Evolutionary conservation across 129 eudicot genomes (phyloP).

Genomic region (Daucus carota): DH1_v3.0 NC_030386.2:30882501-30883000

Average conservation of each 20-base stretch:
- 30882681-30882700: constrained; percentile 95
- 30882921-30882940: constrained; percentile 43
- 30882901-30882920: constrained; percentile 55
- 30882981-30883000: constrained; percentile 97
- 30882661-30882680: constrained; percentile 82
- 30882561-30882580: constrained; percentile 39
- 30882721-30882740: constrained; percentile 93
- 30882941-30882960: constrained; percentile 35
- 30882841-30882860: no score
- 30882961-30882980: constrained; percentile 62
- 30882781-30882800: constrained; percentile 74
- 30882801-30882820: constrained; percentile 36
- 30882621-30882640: constrained; percentile 46
- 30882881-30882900: constrained; percentile 43
- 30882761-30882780: constrained; percentile 75
- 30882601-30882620: constrained; percentile 45
- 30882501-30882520: constrained; percentile 85
- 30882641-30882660: constrained; percentile 59
- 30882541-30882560: constrained; percentile 43
- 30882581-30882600: constrained; percentile 40
- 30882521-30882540: constrained; percentile 71
- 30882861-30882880: constrained; percentile 46
- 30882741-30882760: constrained; percentile 55
- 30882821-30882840: constrained; percentile 24
- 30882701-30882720: constrained; percentile 43